These are phyloP conservation scores for Trebouxia sp. DNA, from an alignment of 139 green algal genomes.

Conservation along the genomic window DNA sequence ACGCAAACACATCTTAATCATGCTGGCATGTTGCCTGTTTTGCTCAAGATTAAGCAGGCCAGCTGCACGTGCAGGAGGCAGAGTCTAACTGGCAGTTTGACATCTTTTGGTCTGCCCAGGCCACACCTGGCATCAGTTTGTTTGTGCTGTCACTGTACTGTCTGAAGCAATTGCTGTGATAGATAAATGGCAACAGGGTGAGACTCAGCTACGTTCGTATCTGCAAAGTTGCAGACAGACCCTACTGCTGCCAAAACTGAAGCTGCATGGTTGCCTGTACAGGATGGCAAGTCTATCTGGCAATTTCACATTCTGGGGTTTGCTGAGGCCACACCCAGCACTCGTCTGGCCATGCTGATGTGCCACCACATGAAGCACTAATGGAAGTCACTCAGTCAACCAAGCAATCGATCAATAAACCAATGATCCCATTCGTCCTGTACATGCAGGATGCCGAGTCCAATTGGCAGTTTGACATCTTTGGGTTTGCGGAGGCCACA, in stretches of 20 bases:
- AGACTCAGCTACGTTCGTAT: no score
- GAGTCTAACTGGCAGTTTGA: no score
- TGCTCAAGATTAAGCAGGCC: no score
- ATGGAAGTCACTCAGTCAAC: no score
- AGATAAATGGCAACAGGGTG: no score
- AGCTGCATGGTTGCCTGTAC: background rate
- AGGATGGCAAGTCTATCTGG: background rate
- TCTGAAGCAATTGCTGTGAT: no score
- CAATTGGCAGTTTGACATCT: slow-evolving; percentile 30
- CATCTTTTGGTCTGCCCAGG: background rate
- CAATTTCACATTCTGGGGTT: background rate
- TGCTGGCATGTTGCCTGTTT: no score
- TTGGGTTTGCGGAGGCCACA: slow-evolving; percentile 28
- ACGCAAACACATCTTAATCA: no score
- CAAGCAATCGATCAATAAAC: no score
- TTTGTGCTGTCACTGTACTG: background rate
- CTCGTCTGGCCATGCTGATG: background rate
- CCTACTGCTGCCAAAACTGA: no score
- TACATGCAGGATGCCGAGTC: slow-evolving; percentile 1
- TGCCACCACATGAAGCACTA: slow-evolving; percentile 8
- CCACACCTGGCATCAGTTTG: background rate
- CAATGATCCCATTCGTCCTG: background rate
- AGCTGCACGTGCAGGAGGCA: no score
- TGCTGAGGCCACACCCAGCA: background rate
- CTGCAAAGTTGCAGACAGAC: no score